phyloP scores from a whole-genome alignment of 257 asterid genomes.

The Euphrasia confusa region DNA sequence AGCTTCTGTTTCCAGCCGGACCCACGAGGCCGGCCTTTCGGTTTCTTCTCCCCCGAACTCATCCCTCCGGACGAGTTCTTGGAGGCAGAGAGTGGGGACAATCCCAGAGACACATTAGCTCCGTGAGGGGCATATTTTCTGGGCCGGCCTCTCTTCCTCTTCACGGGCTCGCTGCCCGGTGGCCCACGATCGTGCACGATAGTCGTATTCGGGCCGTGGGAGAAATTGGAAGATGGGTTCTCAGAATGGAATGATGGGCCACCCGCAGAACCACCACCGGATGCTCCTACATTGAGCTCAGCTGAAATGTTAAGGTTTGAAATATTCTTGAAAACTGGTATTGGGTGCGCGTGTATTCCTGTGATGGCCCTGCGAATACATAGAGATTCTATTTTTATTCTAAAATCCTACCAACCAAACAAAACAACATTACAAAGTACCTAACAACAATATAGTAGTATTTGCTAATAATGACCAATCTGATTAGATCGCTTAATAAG shows the following conservation, averaged over 20 bases:
- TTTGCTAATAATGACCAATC: no score
- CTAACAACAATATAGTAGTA: no score
- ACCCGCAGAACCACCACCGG: slow-evolving; percentile 34
- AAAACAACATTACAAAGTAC: no score
- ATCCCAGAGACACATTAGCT: slow-evolving; percentile 57
- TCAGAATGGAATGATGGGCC: no score
- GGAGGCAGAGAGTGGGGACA: slow-evolving; percentile 58
- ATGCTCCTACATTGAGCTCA: slow-evolving; percentile 46
- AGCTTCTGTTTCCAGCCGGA: slow-evolving; percentile 86
- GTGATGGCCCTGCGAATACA: slow-evolving; percentile 27
- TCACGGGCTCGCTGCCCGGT: slow-evolving; percentile 52
- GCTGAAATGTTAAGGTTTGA: slow-evolving; percentile 45
- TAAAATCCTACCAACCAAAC: no score
- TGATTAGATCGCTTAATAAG: no score
- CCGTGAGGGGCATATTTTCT: slow-evolving; percentile 90
- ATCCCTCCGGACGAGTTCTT: slow-evolving; percentile 41
- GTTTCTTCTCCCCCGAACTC: slow-evolving; percentile 41
- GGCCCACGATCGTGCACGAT: slow-evolving; percentile 33
- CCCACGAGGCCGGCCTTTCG: slow-evolving; percentile 78
- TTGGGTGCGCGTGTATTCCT: slow-evolving; percentile 34
- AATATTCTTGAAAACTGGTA: slow-evolving; percentile 49
- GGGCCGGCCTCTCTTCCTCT: slow-evolving; percentile 95
- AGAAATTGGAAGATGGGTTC: slow-evolving; percentile 47
- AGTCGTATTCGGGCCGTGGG: slow-evolving; percentile 40
- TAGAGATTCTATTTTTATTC: no score